Conservation (phyloP, 495 filamentous ascomycete species). For the Xylaria scruposa region DNA sequence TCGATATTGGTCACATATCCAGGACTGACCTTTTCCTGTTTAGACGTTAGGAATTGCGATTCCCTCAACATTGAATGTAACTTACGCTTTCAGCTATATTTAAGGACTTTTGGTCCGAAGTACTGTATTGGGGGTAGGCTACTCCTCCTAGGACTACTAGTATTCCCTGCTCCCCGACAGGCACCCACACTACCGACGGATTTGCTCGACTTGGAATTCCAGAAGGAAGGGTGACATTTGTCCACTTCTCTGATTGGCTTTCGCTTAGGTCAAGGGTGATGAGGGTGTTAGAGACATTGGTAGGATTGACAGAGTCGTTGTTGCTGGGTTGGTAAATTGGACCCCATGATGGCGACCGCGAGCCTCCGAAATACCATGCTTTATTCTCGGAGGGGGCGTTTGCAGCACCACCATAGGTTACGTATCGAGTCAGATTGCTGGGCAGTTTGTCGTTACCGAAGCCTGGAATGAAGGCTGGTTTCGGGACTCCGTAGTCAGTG, state of each 20-base stretch:
- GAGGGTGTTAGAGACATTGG: slow-evolving; percentile 55
- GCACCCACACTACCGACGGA: slow-evolving; percentile 74
- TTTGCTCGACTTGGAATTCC: slow-evolving; percentile 61
- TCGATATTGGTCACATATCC: slow-evolving; percentile 68
- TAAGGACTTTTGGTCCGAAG: slow-evolving; percentile 31
- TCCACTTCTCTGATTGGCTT: slow-evolving; percentile 57
- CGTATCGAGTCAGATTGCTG: slow-evolving; percentile 61
- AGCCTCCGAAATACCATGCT: slow-evolving; percentile 74
- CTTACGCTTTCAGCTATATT: slow-evolving; percentile 55
- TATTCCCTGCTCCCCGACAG: slow-evolving; percentile 66
- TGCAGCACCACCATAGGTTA: slow-evolving; percentile 68
- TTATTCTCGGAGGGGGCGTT: slow-evolving; percentile 74
- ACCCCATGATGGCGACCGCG: slow-evolving; percentile 55
- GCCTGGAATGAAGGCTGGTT: slow-evolving; percentile 46
- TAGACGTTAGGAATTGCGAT: background rate
- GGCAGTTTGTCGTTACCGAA: slow-evolving; percentile 50
- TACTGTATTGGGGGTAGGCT: slow-evolving; percentile 54
- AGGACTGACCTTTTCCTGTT: slow-evolving; percentile 56
- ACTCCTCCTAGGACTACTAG: slow-evolving; percentile 75
- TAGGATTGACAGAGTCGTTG: slow-evolving; percentile 45
- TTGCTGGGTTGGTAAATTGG: slow-evolving; percentile 46
- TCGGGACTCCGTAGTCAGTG: slow-evolving; percentile 56
- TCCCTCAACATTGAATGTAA: background rate
- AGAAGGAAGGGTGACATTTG: slow-evolving; percentile 60
- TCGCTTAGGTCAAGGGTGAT: slow-evolving; percentile 66